These are phyloP conservation scores for Ogataea populi-albae DNA, from an alignment of 805 yeast genomes.

Conservation along the genomic window DNA sequence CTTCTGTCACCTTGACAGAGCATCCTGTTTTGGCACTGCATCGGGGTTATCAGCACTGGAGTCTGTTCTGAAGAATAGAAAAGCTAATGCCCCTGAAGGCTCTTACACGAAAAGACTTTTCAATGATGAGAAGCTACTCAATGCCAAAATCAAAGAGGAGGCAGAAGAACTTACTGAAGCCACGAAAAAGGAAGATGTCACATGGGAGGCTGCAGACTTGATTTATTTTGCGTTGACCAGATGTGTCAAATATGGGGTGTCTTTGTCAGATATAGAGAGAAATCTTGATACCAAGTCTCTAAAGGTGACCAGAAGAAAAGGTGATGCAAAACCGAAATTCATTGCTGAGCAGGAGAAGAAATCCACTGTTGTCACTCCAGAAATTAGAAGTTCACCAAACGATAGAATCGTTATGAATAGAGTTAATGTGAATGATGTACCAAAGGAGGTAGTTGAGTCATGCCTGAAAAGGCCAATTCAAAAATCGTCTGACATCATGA, in stretches of 20 bases:
- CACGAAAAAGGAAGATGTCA: conserved; percentile 55
- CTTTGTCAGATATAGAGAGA: conserved; percentile 74
- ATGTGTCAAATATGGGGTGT: conserved; percentile 69
- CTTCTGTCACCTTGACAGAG: conserved; percentile 83
- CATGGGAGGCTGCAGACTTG: conserved; percentile 98
- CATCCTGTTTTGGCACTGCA: conserved; percentile 77
- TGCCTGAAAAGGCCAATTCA: conserved; percentile 94
- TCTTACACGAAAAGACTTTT: conserved; percentile 93
- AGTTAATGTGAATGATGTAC: conserved; percentile 40
- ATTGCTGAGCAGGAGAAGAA: conserved; percentile 24
- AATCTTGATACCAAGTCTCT: conserved; percentile 79
- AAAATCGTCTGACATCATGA: conserved; percentile 88
- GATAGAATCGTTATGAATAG: conserved; percentile 50
- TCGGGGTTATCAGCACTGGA: conserved; percentile 70
- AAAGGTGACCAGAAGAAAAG: conserved; percentile 89
- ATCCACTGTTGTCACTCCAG: conserved; percentile 12
- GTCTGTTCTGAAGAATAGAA: conserved; percentile 59
- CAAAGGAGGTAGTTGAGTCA: conserved; percentile 45
- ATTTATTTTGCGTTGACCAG: conserved; percentile 53
- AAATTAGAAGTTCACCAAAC: conserved; percentile 28
- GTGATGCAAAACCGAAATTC: conserved; percentile 91
- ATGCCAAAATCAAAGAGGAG: conserved; percentile 91
- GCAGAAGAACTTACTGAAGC: conserved; percentile 96
- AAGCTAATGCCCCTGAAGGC: conserved; percentile 74
- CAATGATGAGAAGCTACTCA: conserved; percentile 67